Conservation (phyloP, 2,329 filamentous ascomycete genomes). For the Plenodomus tracheiphilus region DNA sequence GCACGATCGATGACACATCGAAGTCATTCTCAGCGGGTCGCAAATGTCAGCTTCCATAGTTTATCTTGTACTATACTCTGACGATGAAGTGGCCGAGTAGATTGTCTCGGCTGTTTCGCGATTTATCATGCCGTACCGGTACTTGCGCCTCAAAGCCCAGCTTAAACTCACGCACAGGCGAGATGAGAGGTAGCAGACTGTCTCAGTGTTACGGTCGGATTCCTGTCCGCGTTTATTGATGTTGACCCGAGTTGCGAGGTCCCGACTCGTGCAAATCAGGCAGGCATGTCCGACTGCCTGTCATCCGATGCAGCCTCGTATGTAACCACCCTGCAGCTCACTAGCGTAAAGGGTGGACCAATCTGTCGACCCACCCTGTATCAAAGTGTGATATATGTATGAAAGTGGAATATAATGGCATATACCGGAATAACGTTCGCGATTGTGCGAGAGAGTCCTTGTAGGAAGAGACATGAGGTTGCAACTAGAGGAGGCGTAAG, state of each 20-base stretch:
- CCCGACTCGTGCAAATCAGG: neutral
- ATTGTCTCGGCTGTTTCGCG: neutral
- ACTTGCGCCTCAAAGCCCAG: neutral
- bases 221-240: neutral
- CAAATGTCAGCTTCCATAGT: neutral
- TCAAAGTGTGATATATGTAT: neutral
- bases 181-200: neutral
- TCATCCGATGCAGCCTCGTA: neutral
- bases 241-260: neutral
- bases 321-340: neutral
- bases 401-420: neutral
- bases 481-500: neutral
- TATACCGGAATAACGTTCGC: neutral
- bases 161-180: neutral
- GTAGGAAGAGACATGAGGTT: neutral
- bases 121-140: neutral
- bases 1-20: neutral
- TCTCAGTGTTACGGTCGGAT: neutral
- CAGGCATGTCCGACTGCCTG: neutral
- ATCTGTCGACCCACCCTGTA: neutral
- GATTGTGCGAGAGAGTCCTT: neutral
- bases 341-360: neutral
- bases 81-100: neutral
- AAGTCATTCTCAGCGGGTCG: neutral
- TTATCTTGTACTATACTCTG: neutral